Base-by-base conservation (phyloP, 306 rosid species). In the Dryas alaskensis region DNA sequence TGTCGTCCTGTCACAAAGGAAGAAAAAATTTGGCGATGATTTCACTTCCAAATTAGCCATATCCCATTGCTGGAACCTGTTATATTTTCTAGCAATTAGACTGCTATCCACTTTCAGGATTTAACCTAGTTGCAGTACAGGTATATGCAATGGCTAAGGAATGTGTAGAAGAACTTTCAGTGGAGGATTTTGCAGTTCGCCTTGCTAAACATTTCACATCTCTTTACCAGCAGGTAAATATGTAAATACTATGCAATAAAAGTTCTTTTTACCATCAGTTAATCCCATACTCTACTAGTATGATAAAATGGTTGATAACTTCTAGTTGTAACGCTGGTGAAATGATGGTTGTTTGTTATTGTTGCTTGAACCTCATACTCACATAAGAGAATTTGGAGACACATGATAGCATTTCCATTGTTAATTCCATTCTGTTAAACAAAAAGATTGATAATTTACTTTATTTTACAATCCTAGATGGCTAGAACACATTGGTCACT, bases 121-220 rank as follows among this genome's bases (percentile, higher is more conserved):
- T 44, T 10, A 46, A 63, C 48, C 11, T 60, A 49, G 54, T 40
- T 85, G 45, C 71, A 10, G 42, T 73, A 7, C 82, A 94, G 99
- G 99, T 89, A 31, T 92, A 94, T 79, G 99, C 79, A 2, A 94
- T 87, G 79, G 97, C 97, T 37, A 94, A 94, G 89, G 97, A 94
- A 73, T 87, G 89, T 57, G 74, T 88, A 0, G 92, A 87, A 57
- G 84, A 81, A 65, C 78, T 88, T 69, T 88, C 98, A 17, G 90
- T 72, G 42, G 98, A 94, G 79, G 90, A 87, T 42, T 94, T 91
- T 78, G 94, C 98, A n/a, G 76, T 94, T 85, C 6, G 31, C 44
- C 98, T 94, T 78, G 96, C 96, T 10, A 88, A 83, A 78, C 97
- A 94, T 83, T 94, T 94, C 69, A 86, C 89, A 46, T 89, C 92